Percentiles rank a stretch among this genome's conserved stretches.
Conservation (phyloP, 331 rosid genomes). For the Spiraea crenata region DNA sequence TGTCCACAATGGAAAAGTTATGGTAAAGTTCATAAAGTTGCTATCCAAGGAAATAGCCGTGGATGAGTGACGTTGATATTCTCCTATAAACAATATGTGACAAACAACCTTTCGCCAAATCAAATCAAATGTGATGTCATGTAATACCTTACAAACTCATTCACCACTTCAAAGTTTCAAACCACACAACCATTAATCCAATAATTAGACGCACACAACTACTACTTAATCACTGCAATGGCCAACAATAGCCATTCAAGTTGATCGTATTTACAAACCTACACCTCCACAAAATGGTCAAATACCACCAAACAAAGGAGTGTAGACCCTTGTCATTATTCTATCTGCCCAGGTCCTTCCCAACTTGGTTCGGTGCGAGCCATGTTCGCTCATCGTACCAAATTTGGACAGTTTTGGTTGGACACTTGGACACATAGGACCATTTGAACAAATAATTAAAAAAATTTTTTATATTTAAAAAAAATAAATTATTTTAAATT, state of each 20-base stretch:
- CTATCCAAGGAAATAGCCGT: not conserved
- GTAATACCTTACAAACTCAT: not conserved
- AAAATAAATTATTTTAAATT: no score
- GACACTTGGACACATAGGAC: not conserved
- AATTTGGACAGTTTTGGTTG: conserved; percentile 13
- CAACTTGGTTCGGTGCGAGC: not conserved
- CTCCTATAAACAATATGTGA: not conserved
- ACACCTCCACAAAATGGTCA: not conserved
- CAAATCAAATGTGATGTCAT: conserved; percentile 14
- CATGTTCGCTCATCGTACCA: conserved; percentile 7
- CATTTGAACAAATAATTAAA: no score
- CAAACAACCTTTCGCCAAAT: not conserved
- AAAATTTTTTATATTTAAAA: no score
- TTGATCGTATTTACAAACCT: not conserved
- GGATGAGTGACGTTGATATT: not conserved
- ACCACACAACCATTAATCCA: not conserved
- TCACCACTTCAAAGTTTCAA: not conserved
- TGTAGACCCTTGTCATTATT: conserved; percentile 7
- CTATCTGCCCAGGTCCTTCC: conserved; percentile 4
- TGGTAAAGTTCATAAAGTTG: not conserved
- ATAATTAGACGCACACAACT: not conserved
- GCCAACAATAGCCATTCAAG: not conserved
- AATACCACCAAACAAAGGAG: not conserved
- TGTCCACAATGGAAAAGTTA: not conserved
- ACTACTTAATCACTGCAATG: not conserved